Evolutionary conservation across 1,284 basidiomycete genomes (phyloP).

Genomic region (Fomitopsis schrenkii): DNA sequence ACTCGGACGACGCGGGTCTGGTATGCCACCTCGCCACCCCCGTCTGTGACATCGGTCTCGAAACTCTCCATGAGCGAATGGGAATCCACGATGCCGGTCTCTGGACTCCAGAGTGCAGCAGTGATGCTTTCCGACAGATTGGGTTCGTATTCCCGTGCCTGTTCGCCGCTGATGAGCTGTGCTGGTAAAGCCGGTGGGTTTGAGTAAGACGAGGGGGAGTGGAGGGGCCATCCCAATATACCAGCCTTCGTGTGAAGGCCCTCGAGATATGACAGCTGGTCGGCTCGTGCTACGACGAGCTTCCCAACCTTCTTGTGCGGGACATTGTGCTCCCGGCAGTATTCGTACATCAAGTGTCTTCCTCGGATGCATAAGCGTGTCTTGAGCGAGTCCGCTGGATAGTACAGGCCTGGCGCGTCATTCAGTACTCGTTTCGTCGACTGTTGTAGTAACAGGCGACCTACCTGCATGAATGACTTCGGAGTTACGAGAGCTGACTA

Average conservation of each 20-base stretch:
- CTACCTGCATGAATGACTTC: constrained; percentile 93
- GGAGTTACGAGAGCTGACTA: constrained; percentile 82
- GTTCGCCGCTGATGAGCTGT: constrained; percentile 65
- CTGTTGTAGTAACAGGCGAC: not conserved
- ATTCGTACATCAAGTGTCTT: constrained; percentile 79
- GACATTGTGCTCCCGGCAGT: constrained; percentile 65
- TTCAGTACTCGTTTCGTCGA: not conserved
- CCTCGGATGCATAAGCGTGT: constrained; percentile 87
- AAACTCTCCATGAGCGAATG: constrained; percentile 80
- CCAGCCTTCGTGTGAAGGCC: constrained; percentile 63
- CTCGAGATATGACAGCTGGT: constrained; percentile 70
- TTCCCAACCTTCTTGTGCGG: constrained; percentile 81
- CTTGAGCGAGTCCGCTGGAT: constrained; percentile 84
- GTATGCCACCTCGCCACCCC: constrained; percentile 73
- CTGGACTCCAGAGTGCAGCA: constrained; percentile 77
- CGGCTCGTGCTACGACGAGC: constrained; percentile 73
- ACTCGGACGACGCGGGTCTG: constrained; percentile 88
- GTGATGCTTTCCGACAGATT: constrained; percentile 70
- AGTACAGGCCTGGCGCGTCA: constrained; percentile 59
- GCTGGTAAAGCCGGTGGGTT: constrained; percentile 51
- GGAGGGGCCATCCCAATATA: constrained; percentile 47
- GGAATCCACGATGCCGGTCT: constrained; percentile 91
- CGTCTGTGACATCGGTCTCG: constrained; percentile 75
- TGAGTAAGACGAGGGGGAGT: constrained; percentile 23
- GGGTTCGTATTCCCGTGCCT: constrained; percentile 79